Base-by-base conservation (phyloP, 768 basidiomycete genomes). In the Coprinopsis sp. region DNA sequence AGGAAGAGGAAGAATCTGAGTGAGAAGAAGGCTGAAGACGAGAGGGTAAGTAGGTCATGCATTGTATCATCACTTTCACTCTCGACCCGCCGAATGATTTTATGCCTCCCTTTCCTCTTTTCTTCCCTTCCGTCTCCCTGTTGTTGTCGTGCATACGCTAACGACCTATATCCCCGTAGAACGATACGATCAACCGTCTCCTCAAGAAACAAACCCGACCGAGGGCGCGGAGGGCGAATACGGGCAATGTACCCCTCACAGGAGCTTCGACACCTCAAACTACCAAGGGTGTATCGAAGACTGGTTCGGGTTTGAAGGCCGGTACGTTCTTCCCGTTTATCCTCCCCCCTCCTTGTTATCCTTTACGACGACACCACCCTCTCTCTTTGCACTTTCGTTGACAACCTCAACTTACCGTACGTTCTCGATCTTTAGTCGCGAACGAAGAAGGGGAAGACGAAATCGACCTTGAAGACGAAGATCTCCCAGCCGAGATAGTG, bases 111-210 rank as follows among this genome's bases (percentile, higher is more conserved):
- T 23, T 23, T 23, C 11, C 23, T 16, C 23, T 21, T 4, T 7
- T 21, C 21, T 25, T 21, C 8, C 16, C 5, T 24, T 24, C 18
- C 7, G 8, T 5, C 22, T 39, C 12, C 6, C 18, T 10, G 21
- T 39, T 39, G 8, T 39, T 42, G 16, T 19, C 21, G 6, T 7
- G 6, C 34, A n/a, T n/a, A 7, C 7, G 6, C 34, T 36, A 8
- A 18, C 30, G 18, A 13, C 21, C 31, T 25, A 13, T 34, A 37
- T n/a, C n/a, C 44, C 25, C 24, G 31, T 41, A 11, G 36, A 14
- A 36, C 54, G 91, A 92, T 57, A 92, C 91, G 0, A 92, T 93
- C 62, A 91, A 91, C 55, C 83, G 91, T 22, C 73, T 93, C 12
- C 76, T 93, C 41, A 90, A 90, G 62, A 92, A 91, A 63, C 88